Evolutionary conservation across 164 flowering plant genomes (phyloP), one percentile per base, ranked within the genome.

Genomic region (Magnolia officinalis): DNA sequence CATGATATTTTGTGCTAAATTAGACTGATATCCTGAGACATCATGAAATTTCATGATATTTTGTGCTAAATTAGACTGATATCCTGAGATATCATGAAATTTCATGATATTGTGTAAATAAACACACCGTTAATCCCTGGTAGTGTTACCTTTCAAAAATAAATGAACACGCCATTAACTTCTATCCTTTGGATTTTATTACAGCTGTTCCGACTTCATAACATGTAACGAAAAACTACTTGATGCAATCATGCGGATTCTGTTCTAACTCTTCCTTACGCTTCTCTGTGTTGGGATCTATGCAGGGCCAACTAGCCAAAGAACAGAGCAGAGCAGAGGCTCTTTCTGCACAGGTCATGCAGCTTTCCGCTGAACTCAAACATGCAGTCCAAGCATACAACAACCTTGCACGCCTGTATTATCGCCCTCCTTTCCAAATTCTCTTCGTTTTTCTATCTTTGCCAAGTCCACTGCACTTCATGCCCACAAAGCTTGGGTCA

Each of bases 291-390:
- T 64, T 6, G 67, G 24, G 11, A 64, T 64, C 19, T 9, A 1
- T 58, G 24, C 64, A 93, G 97, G 93, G 83, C 6, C 88, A 90
- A 68, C 90, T 95, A 74, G 89, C 90, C 10, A 88, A 91, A 83
- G 98, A 91, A 80, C 92, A 91, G 78, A 90, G 90, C 83, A 90
- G 86, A 83, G 94, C 89, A 50, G 98, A 96, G 82, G 88, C 92
- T 63, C 82, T 92, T 65, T 85, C 97, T 64, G 94, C 98, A 1
- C 92, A 96, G 75, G 89, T 96, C 63, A 51, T 94, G 92, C 91
- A 88, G 88, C 90, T 96, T 63, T 92, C 97, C 29, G 87, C 88
- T 23, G 90, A 85, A 73, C 92, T 89, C 49, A 96, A 89, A 78
- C 97, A 89, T 75, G 78, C 91, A n/a, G 81, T 87, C 26, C 97